A percentile compares a stretch with the other conserved stretches of the same genome.
Conservation (phyloP, 1,284 basidiomycete species). For the Fomitopsis palustris region DNA sequence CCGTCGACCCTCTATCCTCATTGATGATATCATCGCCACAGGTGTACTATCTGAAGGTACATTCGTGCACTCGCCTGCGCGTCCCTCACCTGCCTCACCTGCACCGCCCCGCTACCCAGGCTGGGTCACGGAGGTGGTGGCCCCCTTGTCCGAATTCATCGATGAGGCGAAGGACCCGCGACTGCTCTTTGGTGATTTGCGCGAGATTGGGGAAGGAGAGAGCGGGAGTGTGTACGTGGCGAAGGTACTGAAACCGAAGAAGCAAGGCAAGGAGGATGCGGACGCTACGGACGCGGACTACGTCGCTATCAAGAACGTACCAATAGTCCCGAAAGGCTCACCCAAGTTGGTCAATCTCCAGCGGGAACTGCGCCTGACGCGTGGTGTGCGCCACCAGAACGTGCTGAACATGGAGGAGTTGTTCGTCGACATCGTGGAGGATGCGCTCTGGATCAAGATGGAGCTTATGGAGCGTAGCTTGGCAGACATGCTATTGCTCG, state of each 20-base stretch:
- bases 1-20: constrained; percentile 24
- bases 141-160: constrained; percentile 61
- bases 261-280: not conserved
- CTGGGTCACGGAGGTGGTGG: constrained; percentile 50
- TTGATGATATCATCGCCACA: constrained; percentile 19
- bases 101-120: constrained; percentile 23
- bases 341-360: constrained; percentile 61
- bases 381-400: constrained; percentile 52
- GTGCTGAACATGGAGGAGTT: constrained; percentile 62
- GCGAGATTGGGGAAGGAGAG: constrained; percentile 78
- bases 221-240: constrained; percentile 72
- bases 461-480: constrained; percentile 82
- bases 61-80: constrained; percentile 11
- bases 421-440: constrained; percentile 63
- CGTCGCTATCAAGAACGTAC: constrained; percentile 68
- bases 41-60: constrained; percentile 7
- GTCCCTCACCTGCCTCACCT: constrained; percentile 22
- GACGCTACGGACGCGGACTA: constrained; percentile 20
- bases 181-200: constrained; percentile 57
- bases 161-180: constrained; percentile 57
- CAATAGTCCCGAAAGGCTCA: constrained; percentile 52
- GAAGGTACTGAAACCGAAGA: constrained; percentile 32
- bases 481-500: constrained; percentile 68
- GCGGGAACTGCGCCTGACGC: constrained; percentile 57
- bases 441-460: constrained; percentile 79